Evolutionary conservation across 192 early-diverging fungal species (phyloP).

Genomic region (Coemansia sp.): DNA sequence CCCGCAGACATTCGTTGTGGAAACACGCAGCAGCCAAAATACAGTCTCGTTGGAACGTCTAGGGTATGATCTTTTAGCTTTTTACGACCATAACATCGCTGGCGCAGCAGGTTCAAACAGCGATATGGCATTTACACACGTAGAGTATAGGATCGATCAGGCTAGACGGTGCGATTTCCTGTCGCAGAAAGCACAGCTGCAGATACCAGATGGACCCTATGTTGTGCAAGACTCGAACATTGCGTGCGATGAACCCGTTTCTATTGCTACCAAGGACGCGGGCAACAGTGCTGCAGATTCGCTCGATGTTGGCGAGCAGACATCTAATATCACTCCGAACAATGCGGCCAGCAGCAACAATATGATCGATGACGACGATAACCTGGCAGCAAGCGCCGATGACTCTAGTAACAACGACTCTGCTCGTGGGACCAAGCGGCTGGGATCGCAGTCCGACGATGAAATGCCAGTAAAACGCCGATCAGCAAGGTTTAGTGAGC

Average conservation of each 20-base stretch:
- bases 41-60: slow-evolving; percentile 2
- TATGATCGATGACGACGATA: not conserved
- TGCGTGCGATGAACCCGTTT: not conserved
- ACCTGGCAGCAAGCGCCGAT: not conserved
- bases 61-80: not conserved
- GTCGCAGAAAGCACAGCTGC: not conserved
- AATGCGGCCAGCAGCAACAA: not conserved
- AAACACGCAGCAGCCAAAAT: not conserved
- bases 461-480: slow-evolving; percentile 51
- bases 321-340: not conserved
- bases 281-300: not conserved
- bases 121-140: not conserved
- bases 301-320: not conserved
- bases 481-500: slow-evolving; percentile 49
- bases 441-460: slow-evolving; percentile 41
- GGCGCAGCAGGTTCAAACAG: not conserved
- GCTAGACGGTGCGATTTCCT: not conserved
- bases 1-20: not conserved
- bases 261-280: not conserved
- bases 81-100: not conserved
- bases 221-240: not conserved
- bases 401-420: not conserved
- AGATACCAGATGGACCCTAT: not conserved
- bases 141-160: not conserved
- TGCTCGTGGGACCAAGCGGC: slow-evolving; percentile 14